Conservation (phyloP, 257 asterid species). For the Lantana camara region DNA sequence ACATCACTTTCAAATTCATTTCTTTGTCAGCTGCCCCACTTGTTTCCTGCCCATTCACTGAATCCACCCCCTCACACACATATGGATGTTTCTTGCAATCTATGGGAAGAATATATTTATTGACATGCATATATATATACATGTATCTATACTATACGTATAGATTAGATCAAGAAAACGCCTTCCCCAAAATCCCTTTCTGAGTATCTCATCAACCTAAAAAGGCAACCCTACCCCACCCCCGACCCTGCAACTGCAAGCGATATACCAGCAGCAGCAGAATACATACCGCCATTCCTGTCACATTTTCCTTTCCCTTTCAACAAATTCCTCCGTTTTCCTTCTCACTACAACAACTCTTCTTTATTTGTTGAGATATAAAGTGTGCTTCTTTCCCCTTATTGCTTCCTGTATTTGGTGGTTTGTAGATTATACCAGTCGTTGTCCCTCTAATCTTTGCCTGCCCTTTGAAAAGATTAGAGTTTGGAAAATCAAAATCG, state of each 20-base stretch:
- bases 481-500: slow-evolving; percentile 5
- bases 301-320: slow-evolving; percentile 13
- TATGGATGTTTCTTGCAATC: neutral
- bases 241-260: neutral
- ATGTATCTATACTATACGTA: neutral
- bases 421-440: neutral
- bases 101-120: neutral
- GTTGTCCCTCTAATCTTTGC: no score
- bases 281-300: neutral
- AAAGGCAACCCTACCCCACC: slow-evolving; percentile 8
- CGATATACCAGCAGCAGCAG: neutral
- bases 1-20: slow-evolving; percentile 17
- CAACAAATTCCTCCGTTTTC: slow-evolving; percentile 17
- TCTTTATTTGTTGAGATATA: no score
- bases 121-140: neutral
- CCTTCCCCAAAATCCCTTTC: slow-evolving; percentile 9
- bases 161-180: no score
- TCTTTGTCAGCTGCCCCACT: slow-evolving; percentile 36
- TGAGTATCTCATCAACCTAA: slow-evolving; percentile 7
- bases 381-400: no score
- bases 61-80: slow-evolving; percentile 31
- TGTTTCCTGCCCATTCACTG: slow-evolving; percentile 41
- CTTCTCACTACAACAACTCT: neutral
- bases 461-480: neutral
- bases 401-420: neutral